phyloP scores from a whole-genome alignment of 2,329 filamentous ascomycete genomes.

The Ophiostoma fasciatum region DNA sequence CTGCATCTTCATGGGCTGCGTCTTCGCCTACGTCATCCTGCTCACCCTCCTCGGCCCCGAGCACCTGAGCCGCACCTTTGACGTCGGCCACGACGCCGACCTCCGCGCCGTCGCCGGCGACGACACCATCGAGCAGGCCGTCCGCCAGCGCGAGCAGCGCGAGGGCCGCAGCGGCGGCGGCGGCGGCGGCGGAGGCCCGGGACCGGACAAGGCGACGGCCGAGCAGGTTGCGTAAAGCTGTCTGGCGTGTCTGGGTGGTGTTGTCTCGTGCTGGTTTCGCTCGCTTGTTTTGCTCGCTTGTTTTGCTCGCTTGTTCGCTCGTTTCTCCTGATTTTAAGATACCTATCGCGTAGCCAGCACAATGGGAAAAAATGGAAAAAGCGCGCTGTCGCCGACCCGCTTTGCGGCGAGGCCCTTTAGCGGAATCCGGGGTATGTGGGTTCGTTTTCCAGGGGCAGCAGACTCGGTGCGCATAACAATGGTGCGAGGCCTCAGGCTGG shows the following conservation, averaged over 20 bases:
- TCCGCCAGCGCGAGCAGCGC: conserved; percentile 12
- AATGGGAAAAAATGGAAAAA: too few relatives aligned
- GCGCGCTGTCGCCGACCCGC: too few relatives aligned
- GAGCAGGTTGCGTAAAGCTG: not conserved
- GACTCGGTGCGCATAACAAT: too few relatives aligned
- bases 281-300: too few relatives aligned
- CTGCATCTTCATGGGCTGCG: conserved; percentile 81
- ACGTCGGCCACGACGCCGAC: conserved; percentile 33
- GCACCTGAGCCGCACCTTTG: conserved; percentile 35
- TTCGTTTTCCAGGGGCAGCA: too few relatives aligned
- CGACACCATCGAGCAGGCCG: conserved; percentile 17
- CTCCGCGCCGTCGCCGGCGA: conserved; percentile 30
- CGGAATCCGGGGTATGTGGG: conserved; percentile 7
- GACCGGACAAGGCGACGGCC: not conserved
- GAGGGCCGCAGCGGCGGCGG: conserved; percentile 9
- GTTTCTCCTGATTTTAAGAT: too few relatives aligned
- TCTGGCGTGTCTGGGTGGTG: too few relatives aligned
- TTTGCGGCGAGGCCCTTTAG: too few relatives aligned
- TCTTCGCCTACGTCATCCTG: conserved; percentile 49
- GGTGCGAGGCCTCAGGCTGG: too few relatives aligned
- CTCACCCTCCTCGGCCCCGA: conserved; percentile 50
- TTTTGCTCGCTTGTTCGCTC: too few relatives aligned
- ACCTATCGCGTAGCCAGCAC: too few relatives aligned
- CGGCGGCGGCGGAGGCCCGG: conserved; percentile 1
- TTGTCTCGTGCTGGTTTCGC: too few relatives aligned